Base-by-base conservation (phyloP, 768 basidiomycete genomes). In the Epithele typhae region DNA sequence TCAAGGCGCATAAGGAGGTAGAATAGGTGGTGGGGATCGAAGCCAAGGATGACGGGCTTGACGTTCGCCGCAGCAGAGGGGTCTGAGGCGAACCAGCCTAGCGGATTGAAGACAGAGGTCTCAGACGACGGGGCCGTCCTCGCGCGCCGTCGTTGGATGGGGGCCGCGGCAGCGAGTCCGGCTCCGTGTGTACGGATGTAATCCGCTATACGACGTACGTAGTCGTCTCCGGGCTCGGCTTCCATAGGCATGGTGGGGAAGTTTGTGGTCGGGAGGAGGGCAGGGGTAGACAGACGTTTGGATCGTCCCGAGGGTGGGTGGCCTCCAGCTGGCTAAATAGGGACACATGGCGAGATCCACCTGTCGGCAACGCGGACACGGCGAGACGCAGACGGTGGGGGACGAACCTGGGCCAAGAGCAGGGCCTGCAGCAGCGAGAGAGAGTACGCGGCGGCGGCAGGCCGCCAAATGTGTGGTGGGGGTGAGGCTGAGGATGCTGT, bases 1-100 rank as follows among this genome's bases (percentile, higher is more conserved):
- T 95, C 91, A 52, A 93, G 74, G 36, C 90, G 84, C 66, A 93
- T 84, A 48, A 95, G 76, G 50, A 90, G 67, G 68, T 94, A 95
- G 75, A 88, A 91, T 6, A 95, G 79, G 53, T 84, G 90, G 59
- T 91, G 87, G 22, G 77, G 79, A 65, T 92, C 87, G 54, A 89
- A 73, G 4, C 77, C 61, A 49, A 93, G 79, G 19, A 82, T 65
- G 36, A 87, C 67, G 8, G 89, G 81, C 62, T 78, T 81, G n/a
- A 68, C 65, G 4, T 70, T 49, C 10, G 63, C 47, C 18, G 63
- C 56, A 7, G 65, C 50, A 42, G 70, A 58, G 39, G 62, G 57
- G 42, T 67, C 68, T 3, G 60, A 48, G 25, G 59, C 51, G 52
- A 85, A 76, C 85, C 84, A 87, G 43, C 68, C 70, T 35, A 82